Evolutionary conservation across 1,284 basidiomycete species (phyloP).

Genomic region (Coniferiporia weirii): DNA sequence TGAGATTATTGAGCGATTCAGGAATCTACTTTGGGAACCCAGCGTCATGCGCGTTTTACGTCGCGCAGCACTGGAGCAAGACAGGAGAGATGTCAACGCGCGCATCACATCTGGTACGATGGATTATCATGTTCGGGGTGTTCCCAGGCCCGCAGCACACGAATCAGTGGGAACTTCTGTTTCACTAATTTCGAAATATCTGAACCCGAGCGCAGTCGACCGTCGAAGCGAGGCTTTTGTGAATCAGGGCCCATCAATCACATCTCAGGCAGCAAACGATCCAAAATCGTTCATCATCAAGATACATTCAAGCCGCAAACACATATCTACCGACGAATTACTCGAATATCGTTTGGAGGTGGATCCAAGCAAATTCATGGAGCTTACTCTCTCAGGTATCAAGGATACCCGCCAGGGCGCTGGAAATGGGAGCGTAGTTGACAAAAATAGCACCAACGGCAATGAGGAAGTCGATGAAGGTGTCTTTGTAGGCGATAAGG

Average conservation of each 20-base stretch:
- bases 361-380: slow-evolving; percentile 35
- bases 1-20: slow-evolving; percentile 39
- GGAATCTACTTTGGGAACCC: slow-evolving; percentile 36
- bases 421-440: slow-evolving; percentile 17
- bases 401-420: slow-evolving; percentile 30
- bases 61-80: slow-evolving; percentile 37
- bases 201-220: slow-evolving; percentile 23
- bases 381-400: slow-evolving; percentile 34
- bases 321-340: slow-evolving; percentile 38
- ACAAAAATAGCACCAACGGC: slow-evolving; percentile 19
- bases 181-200: slow-evolving; percentile 29
- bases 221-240: slow-evolving; percentile 32
- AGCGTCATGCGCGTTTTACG: slow-evolving; percentile 37
- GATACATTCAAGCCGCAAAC: slow-evolving; percentile 31
- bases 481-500: slow-evolving; percentile 7
- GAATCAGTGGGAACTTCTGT: slow-evolving; percentile 34
- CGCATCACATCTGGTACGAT: slow-evolving; percentile 21
- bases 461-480: slow-evolving; percentile 4
- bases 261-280: slow-evolving; percentile 21
- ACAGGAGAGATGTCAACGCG: slow-evolving; percentile 29
- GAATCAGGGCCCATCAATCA: slow-evolving; percentile 23
- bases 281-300: slow-evolving; percentile 30
- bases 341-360: slow-evolving; percentile 41
- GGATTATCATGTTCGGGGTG: slow-evolving; percentile 23
- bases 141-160: slow-evolving; percentile 20